Base-by-base conservation (phyloP, 139 green algal species). In the Chlorella sp. region DNA sequence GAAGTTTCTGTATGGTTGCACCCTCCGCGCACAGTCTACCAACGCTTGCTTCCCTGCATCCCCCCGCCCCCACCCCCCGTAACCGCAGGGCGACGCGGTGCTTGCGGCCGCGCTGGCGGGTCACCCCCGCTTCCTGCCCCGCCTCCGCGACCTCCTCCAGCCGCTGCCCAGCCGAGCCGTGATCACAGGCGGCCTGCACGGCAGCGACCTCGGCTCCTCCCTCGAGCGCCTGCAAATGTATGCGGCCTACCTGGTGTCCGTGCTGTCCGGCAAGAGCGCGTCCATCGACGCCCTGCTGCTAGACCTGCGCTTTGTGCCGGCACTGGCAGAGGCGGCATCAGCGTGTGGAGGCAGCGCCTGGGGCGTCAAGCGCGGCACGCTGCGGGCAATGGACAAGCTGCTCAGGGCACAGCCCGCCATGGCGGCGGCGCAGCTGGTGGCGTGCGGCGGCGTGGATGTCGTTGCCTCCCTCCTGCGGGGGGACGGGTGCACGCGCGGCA, bases 341-440 rank as follows among this genome's bases (percentile, higher is more conserved):
- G 68, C 11, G 34, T 32, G 39, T 0, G 37, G 32, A 3, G 68
- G 19, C 28, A 42, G 66, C 39, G 60, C n/a, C 21, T 90, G 86
- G 86, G 86, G 75, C 53, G n/a, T 69, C 11, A 42, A 48, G 16
- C 77, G 78, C 21, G 86, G 86, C 32, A 40, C 77, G 30, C 77
- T 90, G 48, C 75, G 86, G 0, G 86, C 86, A 2, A 37, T 90
- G 2, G 36, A 60, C 34, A 85, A 85, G 60, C 36, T 90, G 76
- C 78, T 90, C 36, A 48, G 1, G 0, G 39, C 75, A 2, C 86
- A 78, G 61, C 73, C 77, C 0, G 77, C 86, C 21, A 48, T n/a
- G 1, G 84, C 84, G 0, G 61, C 86, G 14, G 76, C 76, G n/a
- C 86, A 90, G 77, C 77, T 90, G 86, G 77, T 39, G 36, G 76